Percentiles rank a stretch among this genome's conserved stretches.
phyloP scores from a whole-genome alignment of 2,329 filamentous ascomycete genomes.

The Aschersonia sp. region DNA sequence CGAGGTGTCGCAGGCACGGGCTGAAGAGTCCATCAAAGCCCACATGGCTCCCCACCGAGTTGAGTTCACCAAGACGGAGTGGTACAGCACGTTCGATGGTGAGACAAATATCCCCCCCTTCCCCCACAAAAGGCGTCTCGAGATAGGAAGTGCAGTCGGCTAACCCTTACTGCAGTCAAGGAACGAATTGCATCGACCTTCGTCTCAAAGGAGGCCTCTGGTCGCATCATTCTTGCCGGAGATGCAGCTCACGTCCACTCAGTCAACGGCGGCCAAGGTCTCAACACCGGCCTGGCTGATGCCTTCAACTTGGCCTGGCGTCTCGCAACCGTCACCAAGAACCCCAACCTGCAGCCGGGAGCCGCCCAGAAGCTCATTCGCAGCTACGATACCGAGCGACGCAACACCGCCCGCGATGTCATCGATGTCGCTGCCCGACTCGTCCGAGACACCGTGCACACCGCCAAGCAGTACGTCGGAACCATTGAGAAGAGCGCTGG shows the following conservation, averaged over 20 bases:
- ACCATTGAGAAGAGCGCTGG: constrained; percentile 31
- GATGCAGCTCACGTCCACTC: constrained; percentile 43
- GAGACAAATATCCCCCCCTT: constrained; percentile 5
- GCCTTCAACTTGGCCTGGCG: constrained; percentile 41
- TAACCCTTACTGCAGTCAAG: constrained; percentile 16
- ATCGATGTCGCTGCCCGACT: constrained; percentile 30
- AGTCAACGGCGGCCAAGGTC: constrained; percentile 40
- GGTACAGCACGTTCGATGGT: constrained; percentile 35
- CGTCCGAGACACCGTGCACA: constrained; percentile 27
- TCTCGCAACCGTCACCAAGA: constrained; percentile 16
- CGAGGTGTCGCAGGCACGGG: constrained; percentile 23
- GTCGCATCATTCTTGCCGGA: constrained; percentile 35
- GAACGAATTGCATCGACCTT: constrained; percentile 24
- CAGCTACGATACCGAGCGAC: constrained; percentile 29
- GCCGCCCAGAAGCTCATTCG: constrained; percentile 15
- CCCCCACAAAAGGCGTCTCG: no score
- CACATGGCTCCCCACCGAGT: constrained; percentile 28
- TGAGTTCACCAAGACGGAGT: constrained; percentile 28
- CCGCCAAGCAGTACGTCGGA: constrained; percentile 29
- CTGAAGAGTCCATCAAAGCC: constrained; percentile 25
- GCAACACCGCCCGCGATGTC: constrained; percentile 26
- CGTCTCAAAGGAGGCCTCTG: constrained; percentile 21
- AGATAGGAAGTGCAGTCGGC: no score
- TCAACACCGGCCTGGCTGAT: constrained; percentile 44
- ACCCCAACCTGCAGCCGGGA: constrained; percentile 8